Base-by-base conservation (phyloP, 257 asterid species). In the Forsythia viridissima region DNA sequence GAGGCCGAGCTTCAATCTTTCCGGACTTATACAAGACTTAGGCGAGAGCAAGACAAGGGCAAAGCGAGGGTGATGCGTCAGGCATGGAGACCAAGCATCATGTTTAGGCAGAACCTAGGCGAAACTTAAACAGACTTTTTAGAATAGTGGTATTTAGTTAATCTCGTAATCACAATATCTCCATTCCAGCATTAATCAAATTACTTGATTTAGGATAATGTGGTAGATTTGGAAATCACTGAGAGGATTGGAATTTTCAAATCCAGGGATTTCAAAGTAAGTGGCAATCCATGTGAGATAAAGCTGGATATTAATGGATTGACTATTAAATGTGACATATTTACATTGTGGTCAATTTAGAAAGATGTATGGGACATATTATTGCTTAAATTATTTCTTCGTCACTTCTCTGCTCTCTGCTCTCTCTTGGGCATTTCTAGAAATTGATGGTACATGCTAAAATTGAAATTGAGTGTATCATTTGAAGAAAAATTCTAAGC, bases 141-240 rank as follows among this genome's bases (percentile, higher is more conserved):
- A 24, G 24, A 24, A 24, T 24, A 24, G 24, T 24, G 24, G 71
- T 75, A 76, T 67, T 68, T 71, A 52, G 44, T 63, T 38, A 48
- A 63, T 73, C 79, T 76, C 66, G 51, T n/a, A 16, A 44, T 80
- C 63, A 77, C 48, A 73, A 77, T 43, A 69, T 76, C 44, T 73
- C 37, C 52, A 78, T 10, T 51, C 52, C n/a, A 76, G 41, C 74
- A 75, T 61, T 77, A 59, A 42, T 52, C 61, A 59, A 55, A 59
- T 43, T 74, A 24, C 34, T 30, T 30, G 2, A 30, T 30, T 30
- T 77, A 18, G 76, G 73, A 38, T 66, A 37, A 68, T n/a, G 8
- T 71, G 41, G 39, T 72, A 63, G 71, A 65, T 79, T 38, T 16
- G 38, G 37, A 55, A 72, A 18, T 43, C 51, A 43, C 57, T 69